Evolutionary conservation across 768 basidiomycete species (phyloP), one percentile per base, ranked within the genome.

Genomic region (Mycena vulgaris): DNA sequence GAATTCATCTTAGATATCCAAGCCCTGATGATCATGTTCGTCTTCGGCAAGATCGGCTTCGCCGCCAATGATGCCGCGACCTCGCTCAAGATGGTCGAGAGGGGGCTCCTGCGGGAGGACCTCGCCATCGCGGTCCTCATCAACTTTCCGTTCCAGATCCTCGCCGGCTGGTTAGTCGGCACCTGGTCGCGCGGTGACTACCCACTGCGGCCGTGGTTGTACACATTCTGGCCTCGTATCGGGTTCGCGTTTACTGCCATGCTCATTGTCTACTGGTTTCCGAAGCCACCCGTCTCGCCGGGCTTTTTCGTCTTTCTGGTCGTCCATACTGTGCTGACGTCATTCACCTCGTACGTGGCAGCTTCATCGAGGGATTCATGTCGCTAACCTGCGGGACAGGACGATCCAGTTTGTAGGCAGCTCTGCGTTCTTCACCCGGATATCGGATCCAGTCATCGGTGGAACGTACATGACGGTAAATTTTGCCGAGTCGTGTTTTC

Each of bases 391-490:
- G 6, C 5, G 16, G 9, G 5, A 39, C 19, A 97, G 97, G 49
- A 98, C 97, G 4, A 92, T 98, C 21, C 97, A 99, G 80, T 99
- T 99, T 77, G 97, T 99, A 28, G 96, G 97, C 11, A 96, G 99
- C 71, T 95, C 96, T n/a, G 98, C 98, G 2, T 99, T 99, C 88
- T 97, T 99, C 77, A 98, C 96, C 2, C 90, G 93, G 60, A 92
- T 99, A 47, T 95, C 98, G 0, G 98, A 99, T 78, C 98, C 98
- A 0, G 77, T 98, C n/a, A 98, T 99, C 61, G 98, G 98, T 27
- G 98, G 98, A 56, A 99, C 98, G 0, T 99, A 99, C 80, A 99
- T 99, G 98, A 99, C 98, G 16, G 97, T 96, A 75, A 71, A 90
- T 19, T 8, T 82, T 33, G 35, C 25, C 13, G n/a, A n/a, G n/a